Conservation (phyloP, 352 stramenopile genomes). For the Phytophthora ohioensis region DNA sequence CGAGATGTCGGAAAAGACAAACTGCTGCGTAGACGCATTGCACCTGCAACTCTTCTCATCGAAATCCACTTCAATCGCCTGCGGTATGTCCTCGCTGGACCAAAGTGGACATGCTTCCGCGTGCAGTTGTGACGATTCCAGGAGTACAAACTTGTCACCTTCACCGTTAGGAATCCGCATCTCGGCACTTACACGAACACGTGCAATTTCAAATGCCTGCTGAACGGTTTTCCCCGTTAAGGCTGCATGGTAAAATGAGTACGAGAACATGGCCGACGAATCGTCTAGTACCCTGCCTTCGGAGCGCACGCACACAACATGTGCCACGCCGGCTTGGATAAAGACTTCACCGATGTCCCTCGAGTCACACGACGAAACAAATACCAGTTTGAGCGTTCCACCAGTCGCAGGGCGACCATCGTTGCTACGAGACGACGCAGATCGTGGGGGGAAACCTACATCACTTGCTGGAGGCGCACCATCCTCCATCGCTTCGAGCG, state of each 20-base stretch:
- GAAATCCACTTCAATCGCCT: constrained; percentile 67
- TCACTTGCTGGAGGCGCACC: constrained; percentile 11
- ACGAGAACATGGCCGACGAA: constrained; percentile 76
- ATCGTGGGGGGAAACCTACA: constrained; percentile 7
- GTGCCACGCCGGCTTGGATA: constrained; percentile 74
- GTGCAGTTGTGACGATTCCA: constrained; percentile 76
- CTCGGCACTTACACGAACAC: constrained; percentile 74
- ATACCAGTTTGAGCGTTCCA: constrained; percentile 77
- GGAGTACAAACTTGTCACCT: constrained; percentile 81
- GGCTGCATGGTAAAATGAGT: constrained; percentile 82
- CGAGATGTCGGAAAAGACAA: constrained; percentile 78
- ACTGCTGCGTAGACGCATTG: constrained; percentile 57
- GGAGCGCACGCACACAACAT: constrained; percentile 84
- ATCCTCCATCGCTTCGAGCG: constrained; percentile 26
- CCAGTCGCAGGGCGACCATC: constrained; percentile 34
- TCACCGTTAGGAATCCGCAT: constrained; percentile 70
- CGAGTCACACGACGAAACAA: constrained; percentile 86
- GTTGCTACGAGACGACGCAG: constrained; percentile 32
- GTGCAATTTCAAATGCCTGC: constrained; percentile 80
- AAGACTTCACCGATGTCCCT: constrained; percentile 83
- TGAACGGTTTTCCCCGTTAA: constrained; percentile 78
- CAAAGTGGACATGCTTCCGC: constrained; percentile 56
- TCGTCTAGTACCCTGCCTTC: constrained; percentile 77
- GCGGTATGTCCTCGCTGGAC: constrained; percentile 29
- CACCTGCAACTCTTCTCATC: constrained; percentile 59